Evolutionary conservation across 768 basidiomycete species (phyloP).

Genomic region (Lentinula lateritia): DNA sequence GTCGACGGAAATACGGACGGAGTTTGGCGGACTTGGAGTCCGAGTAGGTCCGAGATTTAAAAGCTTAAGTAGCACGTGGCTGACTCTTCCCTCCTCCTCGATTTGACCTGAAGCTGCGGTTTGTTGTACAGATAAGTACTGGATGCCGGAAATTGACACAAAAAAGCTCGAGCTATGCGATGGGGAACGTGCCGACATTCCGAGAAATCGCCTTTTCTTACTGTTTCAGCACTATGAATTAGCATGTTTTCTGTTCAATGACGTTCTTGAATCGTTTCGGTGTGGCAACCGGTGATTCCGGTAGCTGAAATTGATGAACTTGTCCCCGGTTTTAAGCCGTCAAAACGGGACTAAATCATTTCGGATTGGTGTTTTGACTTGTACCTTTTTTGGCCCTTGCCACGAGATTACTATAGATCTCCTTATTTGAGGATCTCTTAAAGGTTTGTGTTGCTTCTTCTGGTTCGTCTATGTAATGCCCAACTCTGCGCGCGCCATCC

Average conservation of each 20-base stretch:
- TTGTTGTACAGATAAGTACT: neutral
- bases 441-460: neutral
- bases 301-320: neutral
- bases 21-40: neutral
- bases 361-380: neutral
- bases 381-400: constrained; percentile 4
- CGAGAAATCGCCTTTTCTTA: neutral
- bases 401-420: neutral
- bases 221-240: neutral
- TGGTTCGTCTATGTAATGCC: constrained; percentile 1
- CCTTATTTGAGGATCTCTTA: constrained; percentile 1
- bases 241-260: neutral
- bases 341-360: constrained; percentile 3
- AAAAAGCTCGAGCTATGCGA: neutral
- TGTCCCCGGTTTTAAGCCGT: constrained; percentile 1
- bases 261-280: neutral
- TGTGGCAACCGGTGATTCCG: constrained; percentile 3
- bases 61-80: neutral
- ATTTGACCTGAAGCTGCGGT: neutral
- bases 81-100: neutral
- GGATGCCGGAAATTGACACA: neutral
- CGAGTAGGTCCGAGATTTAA: neutral
- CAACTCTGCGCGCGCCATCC: constrained; percentile 2
- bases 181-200: neutral
- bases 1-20: neutral